Conservation (phyloP, 768 basidiomycete species). For the Kwoniella bestiolae region DNA sequence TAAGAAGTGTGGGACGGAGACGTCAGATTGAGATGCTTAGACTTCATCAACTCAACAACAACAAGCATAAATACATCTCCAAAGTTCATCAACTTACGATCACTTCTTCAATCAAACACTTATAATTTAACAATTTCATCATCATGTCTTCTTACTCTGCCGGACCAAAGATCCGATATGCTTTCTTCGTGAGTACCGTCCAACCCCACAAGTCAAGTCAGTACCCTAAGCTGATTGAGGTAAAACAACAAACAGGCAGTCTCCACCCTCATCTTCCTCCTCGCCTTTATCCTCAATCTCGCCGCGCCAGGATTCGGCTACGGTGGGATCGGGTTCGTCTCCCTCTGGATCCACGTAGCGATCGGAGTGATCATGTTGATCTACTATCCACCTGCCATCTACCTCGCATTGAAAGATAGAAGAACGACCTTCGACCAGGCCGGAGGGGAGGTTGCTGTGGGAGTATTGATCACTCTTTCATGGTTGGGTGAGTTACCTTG, state of each 20-base stretch:
- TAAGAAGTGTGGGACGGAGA: not conserved
- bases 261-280: conserved; percentile 1
- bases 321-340: not conserved
- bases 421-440: conserved; percentile 25
- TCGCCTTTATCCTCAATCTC: not conserved
- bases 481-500: conserved; percentile 22
- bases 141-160: not conserved
- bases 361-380: conserved; percentile 19
- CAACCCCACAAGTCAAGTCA: not conserved
- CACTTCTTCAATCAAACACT: conserved; percentile 1
- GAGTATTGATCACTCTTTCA: conserved; percentile 17
- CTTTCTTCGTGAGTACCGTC: not conserved
- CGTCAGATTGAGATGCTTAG: not conserved
- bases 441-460: conserved; percentile 30
- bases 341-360: not conserved
- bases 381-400: conserved; percentile 31
- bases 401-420: conserved; percentile 16
- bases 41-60: not conserved
- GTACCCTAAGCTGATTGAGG: not conserved
- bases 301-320: not conserved
- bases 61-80: not conserved
- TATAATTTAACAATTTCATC: conserved; percentile 2
- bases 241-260: not conserved
- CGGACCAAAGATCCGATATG: conserved; percentile 1
- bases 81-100: not conserved